Evolutionary conservation across 2,329 filamentous ascomycete species (phyloP).

Genomic region (Xylariales sp.): DNA sequence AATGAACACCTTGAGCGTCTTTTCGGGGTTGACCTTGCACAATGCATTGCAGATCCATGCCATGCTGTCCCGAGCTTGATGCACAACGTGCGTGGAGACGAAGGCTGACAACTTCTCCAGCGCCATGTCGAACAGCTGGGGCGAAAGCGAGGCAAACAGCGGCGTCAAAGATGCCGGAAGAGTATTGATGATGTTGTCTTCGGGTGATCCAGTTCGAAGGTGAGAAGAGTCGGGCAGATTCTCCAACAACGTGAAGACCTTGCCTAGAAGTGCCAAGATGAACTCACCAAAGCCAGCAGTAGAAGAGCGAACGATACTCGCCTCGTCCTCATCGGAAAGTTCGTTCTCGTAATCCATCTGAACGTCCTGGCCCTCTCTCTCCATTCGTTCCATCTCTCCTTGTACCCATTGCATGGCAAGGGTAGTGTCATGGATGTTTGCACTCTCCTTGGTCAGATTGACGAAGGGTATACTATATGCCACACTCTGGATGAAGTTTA

Average conservation of each 20-base stretch:
- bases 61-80: slow-evolving; percentile 96
- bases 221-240: slow-evolving; percentile 89
- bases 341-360: slow-evolving; percentile 81
- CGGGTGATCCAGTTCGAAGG: slow-evolving; percentile 83
- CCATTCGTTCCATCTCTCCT: slow-evolving; percentile 89
- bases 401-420: slow-evolving; percentile 92
- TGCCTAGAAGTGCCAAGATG: slow-evolving; percentile 80
- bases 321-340: slow-evolving; percentile 80
- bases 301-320: slow-evolving; percentile 83
- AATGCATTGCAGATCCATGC: slow-evolving; percentile 96
- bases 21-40: slow-evolving; percentile 92
- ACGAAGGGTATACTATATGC: slow-evolving; percentile 94
- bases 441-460: slow-evolving; percentile 66
- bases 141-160: slow-evolving; percentile 83
- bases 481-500: slow-evolving; percentile 92
- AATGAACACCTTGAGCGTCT: slow-evolving; percentile 84
- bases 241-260: slow-evolving; percentile 91
- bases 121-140: slow-evolving; percentile 87
- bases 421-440: slow-evolving; percentile 65
- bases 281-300: slow-evolving; percentile 94
- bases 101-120: slow-evolving; percentile 90
- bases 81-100: slow-evolving; percentile 88
- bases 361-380: slow-evolving; percentile 78
- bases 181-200: slow-evolving; percentile 96
- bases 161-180: slow-evolving; percentile 88